Evolutionary conservation across 805 yeast species (phyloP), one percentile per base, ranked within the genome.

Genomic region (Ogataea corticis): DNA sequence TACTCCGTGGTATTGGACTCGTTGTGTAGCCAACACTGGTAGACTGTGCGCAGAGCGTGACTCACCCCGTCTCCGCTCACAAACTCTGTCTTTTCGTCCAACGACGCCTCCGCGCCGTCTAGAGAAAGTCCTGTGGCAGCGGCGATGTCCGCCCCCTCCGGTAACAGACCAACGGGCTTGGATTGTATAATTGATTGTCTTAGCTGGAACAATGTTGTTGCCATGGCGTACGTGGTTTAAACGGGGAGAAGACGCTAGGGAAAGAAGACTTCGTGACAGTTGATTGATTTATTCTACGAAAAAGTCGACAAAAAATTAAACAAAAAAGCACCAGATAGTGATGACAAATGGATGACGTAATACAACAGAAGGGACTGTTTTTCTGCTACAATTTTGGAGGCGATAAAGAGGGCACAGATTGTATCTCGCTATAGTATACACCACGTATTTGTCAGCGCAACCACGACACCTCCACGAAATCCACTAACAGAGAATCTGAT

Each of bases 1-100:
- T 92, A 91, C 44, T 88, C 96, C 11, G 96, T 84, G 36, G 90
- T 84, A 32, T 83, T 77, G 21, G 86, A 73, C 44, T 86, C 87
- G 48, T 77, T 81, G 51, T 82, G 81, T 21, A 82, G 52, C 94
- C 96, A 92, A 52, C 94, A 85, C 57, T 87, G 88, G 31, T 79
- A 72, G 2, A 86, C 80, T 0, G 87, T 80, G 50, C 79, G 71
- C 45, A 89, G 68, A 13, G 75, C 69, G 35, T 80, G 75, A 30
- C 53, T 47, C 21, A 46, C 50, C 14, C 50, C 43, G 33, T 56
- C 77, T 42, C 80, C 82, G 36, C 77, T 73, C 39, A 71, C 68
- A 57, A 84, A 84, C 41, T 75, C 73, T 10, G 91, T 83, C n/a
- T 51, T 50, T 11, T 69, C 63, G 25, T 53, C 48, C 25, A 52